Evolutionary conservation across 2,329 filamentous ascomycete genomes (phyloP).

Genomic region (Clarireedia monteithiana): DNA sequence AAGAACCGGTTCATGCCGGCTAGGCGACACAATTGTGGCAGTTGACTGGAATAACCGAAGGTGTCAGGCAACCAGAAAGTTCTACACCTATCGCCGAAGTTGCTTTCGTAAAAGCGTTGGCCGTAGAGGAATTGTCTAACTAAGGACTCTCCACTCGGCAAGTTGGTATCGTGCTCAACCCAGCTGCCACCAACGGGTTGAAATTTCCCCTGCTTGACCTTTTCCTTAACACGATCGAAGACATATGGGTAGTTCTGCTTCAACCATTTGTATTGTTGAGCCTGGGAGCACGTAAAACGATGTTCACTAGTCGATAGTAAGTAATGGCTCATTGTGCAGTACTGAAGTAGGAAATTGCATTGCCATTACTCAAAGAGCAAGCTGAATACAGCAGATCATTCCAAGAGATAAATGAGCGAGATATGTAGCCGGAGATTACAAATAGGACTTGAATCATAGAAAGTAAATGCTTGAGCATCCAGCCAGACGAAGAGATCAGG

Average conservation of each 20-base stretch:
- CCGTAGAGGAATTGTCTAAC: conserved; percentile 93
- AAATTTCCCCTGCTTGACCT: conserved; percentile 85
- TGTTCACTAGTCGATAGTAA: conserved; percentile 47
- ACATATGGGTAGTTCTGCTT: conserved; percentile 82
- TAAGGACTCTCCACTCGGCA: conserved; percentile 91
- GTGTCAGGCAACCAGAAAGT: conserved; percentile 99
- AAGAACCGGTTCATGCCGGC: conserved; percentile 97
- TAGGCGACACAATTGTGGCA: conserved; percentile 86
- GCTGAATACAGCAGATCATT: too few relatives aligned
- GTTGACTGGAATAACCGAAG: conserved; percentile 92
- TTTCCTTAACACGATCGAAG: conserved; percentile 83
- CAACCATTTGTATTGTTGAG: conserved; percentile 97
- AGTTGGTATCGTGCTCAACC: conserved; percentile 98
- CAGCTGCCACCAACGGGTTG: conserved; percentile 95
- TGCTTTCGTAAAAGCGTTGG: conserved; percentile 87
- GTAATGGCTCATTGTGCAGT: too few relatives aligned
- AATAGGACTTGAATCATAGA: too few relatives aligned
- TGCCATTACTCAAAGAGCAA: too few relatives aligned
- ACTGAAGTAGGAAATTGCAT: too few relatives aligned
- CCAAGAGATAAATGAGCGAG: too few relatives aligned
- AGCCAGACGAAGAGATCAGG: too few relatives aligned
- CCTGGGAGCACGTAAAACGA: conserved; percentile 85
- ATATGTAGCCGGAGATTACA: too few relatives aligned
- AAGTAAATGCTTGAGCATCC: too few relatives aligned
- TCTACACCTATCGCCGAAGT: conserved; percentile 78